Conservation (phyloP, 768 basidiomycete genomes). For the Lentinula guzmanii region DNA sequence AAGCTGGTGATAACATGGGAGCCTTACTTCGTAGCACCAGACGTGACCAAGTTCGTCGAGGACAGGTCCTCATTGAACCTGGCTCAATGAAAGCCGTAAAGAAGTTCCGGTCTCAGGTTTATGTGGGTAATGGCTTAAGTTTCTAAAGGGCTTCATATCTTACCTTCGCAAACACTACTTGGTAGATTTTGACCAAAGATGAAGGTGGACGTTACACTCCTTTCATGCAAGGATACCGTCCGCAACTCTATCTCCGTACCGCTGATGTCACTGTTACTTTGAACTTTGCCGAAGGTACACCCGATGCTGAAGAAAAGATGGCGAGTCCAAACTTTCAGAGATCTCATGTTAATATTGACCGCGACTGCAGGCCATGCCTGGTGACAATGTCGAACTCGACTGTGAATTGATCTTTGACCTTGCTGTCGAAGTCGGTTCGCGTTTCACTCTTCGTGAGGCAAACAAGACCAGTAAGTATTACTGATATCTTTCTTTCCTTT, state of each 20-base stretch:
- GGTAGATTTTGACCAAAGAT: conserved; percentile 78
- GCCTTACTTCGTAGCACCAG: conserved; percentile 94
- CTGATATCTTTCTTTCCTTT: conserved; percentile 1
- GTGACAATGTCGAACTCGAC: conserved; percentile 94
- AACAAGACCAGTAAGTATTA: conserved; percentile 75
- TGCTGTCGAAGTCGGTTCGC: conserved; percentile 82
- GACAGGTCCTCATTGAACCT: conserved; percentile 85
- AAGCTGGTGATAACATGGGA: conserved; percentile 99
- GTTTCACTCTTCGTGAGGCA: conserved; percentile 93
- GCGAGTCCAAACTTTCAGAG: conserved; percentile 27
- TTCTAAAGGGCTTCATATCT: neutral
- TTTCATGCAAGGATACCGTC: conserved; percentile 92
- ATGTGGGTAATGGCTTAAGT: conserved; percentile 37
- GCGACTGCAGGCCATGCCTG: conserved; percentile 77
- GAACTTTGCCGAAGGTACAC: conserved; percentile 81
- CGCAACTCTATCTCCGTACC: conserved; percentile 94
- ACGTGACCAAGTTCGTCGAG: conserved; percentile 91
- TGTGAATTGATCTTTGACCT: conserved; percentile 80
- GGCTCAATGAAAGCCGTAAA: conserved; percentile 92
- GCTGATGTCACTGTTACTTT: conserved; percentile 86
- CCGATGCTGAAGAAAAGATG: conserved; percentile 83
- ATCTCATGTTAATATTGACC: neutral
- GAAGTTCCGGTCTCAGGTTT: conserved; percentile 92
- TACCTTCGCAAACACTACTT: conserved; percentile 1
- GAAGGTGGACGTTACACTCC: conserved; percentile 85